Evolutionary conservation across 768 basidiomycete species (phyloP).

Genomic region (Naganishia randhawae): DNA sequence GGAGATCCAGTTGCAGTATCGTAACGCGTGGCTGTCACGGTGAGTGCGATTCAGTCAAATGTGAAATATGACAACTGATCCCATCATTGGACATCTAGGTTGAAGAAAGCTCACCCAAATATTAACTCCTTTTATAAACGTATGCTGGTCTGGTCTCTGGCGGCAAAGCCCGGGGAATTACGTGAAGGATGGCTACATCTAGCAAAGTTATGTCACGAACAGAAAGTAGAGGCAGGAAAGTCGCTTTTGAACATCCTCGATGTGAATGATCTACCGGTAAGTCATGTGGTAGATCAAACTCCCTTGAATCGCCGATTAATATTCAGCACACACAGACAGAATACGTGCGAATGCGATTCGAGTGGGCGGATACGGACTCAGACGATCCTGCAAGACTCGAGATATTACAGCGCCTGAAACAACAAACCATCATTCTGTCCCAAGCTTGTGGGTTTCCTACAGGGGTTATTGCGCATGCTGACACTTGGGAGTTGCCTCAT

Average conservation of each 20-base stretch:
- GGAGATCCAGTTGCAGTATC: conserved; percentile 37
- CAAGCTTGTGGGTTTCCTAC: conserved; percentile 30
- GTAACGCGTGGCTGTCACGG: conserved; percentile 39
- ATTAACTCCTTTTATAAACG: conserved; percentile 46
- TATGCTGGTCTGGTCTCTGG: conserved; percentile 43
- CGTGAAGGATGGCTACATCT: conserved; percentile 44
- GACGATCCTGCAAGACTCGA: conserved; percentile 7
- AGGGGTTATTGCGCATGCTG: neutral
- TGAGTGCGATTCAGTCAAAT: conserved; percentile 5
- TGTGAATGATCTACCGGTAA: conserved; percentile 29
- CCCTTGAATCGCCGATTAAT: conserved; percentile 3
- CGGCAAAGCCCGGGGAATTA: conserved; percentile 35
- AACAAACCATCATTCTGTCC: conserved; percentile 34
- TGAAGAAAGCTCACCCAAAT: conserved; percentile 43
- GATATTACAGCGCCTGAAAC: conserved; percentile 31
- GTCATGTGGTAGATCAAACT: neutral
- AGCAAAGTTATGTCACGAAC: conserved; percentile 44
- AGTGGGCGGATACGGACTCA: conserved; percentile 31
- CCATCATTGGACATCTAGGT: neutral
- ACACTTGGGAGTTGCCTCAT: conserved; percentile 16
- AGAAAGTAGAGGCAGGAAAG: conserved; percentile 38
- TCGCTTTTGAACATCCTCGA: conserved; percentile 36
- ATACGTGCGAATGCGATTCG: conserved; percentile 43
- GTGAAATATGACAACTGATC: no score
- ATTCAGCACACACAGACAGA: conserved; percentile 40